phyloP scores from a whole-genome alignment of 805 yeast genomes.

The Ogataea minuta region DNA sequence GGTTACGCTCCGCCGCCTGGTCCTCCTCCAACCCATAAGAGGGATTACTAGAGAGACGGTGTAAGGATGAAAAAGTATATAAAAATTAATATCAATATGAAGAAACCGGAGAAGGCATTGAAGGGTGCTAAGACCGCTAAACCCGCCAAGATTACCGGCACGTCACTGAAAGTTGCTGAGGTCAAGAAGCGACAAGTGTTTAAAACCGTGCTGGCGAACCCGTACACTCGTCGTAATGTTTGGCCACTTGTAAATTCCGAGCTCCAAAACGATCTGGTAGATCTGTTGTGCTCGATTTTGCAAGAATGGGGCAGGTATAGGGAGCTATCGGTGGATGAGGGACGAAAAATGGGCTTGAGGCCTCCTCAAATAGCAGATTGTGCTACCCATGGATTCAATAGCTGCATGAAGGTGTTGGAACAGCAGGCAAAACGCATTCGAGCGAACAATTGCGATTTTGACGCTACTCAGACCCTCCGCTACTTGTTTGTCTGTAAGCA shows the following conservation, averaged over 20 bases:
- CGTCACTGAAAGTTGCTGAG: slow-evolving; percentile 43
- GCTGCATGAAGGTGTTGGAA: slow-evolving; percentile 49
- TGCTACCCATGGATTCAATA: slow-evolving; percentile 52
- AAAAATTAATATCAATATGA: slow-evolving; percentile 6
- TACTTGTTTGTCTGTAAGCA: slow-evolving; percentile 58
- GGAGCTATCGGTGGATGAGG: slow-evolving; percentile 27
- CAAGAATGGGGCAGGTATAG: slow-evolving; percentile 18
- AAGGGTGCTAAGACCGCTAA: slow-evolving; percentile 1
- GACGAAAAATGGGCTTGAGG: slow-evolving; percentile 17
- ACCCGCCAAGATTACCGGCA: slow-evolving; percentile 5
- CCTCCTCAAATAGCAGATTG: slow-evolving; percentile 30
- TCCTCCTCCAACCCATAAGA: slow-evolving; percentile 23
- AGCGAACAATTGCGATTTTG: slow-evolving; percentile 13
- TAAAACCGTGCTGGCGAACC: slow-evolving; percentile 63
- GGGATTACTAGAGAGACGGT: slow-evolving; percentile 6
- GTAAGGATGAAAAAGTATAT: slow-evolving; percentile 2
- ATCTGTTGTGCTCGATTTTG: slow-evolving; percentile 19
- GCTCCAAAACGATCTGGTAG: slow-evolving; percentile 32
- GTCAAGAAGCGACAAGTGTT: slow-evolving; percentile 53
- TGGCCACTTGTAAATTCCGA: slow-evolving; percentile 44
- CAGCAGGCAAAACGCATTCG: slow-evolving; percentile 35
- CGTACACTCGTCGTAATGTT: slow-evolving; percentile 45
- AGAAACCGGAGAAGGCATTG: slow-evolving; percentile 6
- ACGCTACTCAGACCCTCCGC: slow-evolving; percentile 27
- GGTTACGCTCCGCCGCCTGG: slow-evolving; percentile 23